These are phyloP conservation scores for Fusarium pseudograminearum DNA, from an alignment of 2,329 filamentous ascomycete species.

Conservation along the genomic window DNA sequence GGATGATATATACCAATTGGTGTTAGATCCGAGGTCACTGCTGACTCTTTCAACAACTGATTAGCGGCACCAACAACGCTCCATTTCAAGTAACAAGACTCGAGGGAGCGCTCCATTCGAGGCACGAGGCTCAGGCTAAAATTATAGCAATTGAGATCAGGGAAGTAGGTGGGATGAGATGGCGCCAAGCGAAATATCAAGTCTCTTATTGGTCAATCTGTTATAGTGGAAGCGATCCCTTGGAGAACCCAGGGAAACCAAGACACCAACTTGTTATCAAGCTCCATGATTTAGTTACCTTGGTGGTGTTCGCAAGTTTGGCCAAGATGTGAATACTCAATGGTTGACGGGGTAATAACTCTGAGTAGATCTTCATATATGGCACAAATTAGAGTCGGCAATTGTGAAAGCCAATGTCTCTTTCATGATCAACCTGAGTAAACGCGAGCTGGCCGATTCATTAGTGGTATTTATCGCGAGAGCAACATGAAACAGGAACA, in stretches of 20 bases:
- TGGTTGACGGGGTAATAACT: slow-evolving; percentile 11
- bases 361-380: not conserved
- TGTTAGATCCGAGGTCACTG: not conserved
- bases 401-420: not conserved
- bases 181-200: slow-evolving; percentile 32
- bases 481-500: slow-evolving; percentile 32
- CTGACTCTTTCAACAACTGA: slow-evolving; percentile 15
- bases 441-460: not conserved
- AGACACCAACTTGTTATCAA: slow-evolving; percentile 30
- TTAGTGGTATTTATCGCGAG: not conserved
- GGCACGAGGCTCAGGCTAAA: slow-evolving; percentile 19
- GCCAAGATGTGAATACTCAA: slow-evolving; percentile 19
- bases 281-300: slow-evolving; percentile 15
- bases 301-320: slow-evolving; percentile 10
- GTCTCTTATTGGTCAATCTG: slow-evolving; percentile 31
- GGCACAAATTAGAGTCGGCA: not conserved
- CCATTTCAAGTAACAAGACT: slow-evolving; percentile 20
- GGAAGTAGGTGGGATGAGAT: slow-evolving; percentile 29
- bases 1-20: not conserved
- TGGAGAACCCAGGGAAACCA: slow-evolving; percentile 27
- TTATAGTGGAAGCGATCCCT: slow-evolving; percentile 31
- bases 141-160: slow-evolving; percentile 35
- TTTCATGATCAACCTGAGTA: not conserved
- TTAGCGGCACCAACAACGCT: slow-evolving; percentile 4
- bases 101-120: slow-evolving; percentile 7